These are phyloP conservation scores for Diphasiastrum complanatum DNA, from an alignment of 83 land plant species.

Conservation along the genomic window DNA sequence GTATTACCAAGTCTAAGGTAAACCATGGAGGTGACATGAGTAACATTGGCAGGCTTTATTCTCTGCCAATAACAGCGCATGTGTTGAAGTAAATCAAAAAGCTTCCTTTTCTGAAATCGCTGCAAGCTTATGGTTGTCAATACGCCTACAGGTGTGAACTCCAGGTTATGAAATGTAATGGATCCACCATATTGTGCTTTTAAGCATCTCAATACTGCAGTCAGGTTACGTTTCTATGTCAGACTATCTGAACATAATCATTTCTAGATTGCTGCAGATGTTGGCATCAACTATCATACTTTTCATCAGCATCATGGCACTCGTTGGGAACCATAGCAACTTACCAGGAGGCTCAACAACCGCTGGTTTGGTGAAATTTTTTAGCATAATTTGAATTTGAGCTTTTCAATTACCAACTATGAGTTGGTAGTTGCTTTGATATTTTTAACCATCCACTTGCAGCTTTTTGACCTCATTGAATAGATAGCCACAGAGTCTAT, in stretches of 20 bases:
- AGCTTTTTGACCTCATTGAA: too few species aligned
- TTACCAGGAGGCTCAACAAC: conserved; percentile 51
- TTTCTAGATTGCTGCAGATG: conserved; percentile 50
- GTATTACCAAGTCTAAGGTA: too few species aligned
- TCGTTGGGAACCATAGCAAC: conserved; percentile 34
- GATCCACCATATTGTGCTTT: too few species aligned
- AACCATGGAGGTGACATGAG: too few species aligned
- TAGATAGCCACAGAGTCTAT: too few species aligned
- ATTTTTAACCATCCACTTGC: too few species aligned
- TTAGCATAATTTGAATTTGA: background rate
- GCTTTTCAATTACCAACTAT: too few species aligned
- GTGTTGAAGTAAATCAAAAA: conserved; percentile 47
- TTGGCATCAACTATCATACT: conserved; percentile 68
- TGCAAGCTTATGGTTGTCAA: conserved; percentile 94
- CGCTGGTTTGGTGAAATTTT: conserved; percentile 71
- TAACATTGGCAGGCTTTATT: conserved; percentile 67
- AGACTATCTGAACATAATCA: background rate
- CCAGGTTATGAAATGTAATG: too few species aligned
- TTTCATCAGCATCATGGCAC: conserved; percentile 71
- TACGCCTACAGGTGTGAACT: conserved; percentile 71
- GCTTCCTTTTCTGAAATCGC: conserved; percentile 72
- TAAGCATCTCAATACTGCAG: background rate
- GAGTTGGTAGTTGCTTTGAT: too few species aligned
- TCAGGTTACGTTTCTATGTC: background rate
- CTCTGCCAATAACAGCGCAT: conserved; percentile 36